Base-by-base conservation (phyloP, 78 protist species). In the Chrysochromulina parva region DNA sequence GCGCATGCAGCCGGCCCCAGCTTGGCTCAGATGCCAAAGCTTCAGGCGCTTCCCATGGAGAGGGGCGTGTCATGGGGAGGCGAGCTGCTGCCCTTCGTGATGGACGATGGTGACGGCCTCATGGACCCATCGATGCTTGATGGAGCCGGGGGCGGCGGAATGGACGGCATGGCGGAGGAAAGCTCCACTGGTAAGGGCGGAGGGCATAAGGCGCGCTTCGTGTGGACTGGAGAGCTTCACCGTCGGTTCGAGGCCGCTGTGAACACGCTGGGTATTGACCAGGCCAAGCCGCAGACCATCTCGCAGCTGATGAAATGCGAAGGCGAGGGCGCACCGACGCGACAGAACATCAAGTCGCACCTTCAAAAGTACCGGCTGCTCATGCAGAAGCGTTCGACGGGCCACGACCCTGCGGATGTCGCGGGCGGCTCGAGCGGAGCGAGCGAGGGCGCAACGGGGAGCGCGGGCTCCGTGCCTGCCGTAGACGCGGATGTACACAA, bases 201-300 rank as follows among this genome's bases (percentile, higher is more conserved):
- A 55, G 65, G 3, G n/a, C 88, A 57, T 14, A 82, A 82, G 69
- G 52, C 28, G 54, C 88, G 88, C 54, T 53, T 82, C 26, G 69
- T 57, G 55, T 82, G 88, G 88, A 82, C 88, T 0, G 88, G 50
- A 14, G 88, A 82, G 50, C 88, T 82, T 26, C 88, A 82, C 53
- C 48, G 69, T 14, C 48, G 69, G 24, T 82, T 82, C 71, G 88
- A 82, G 88, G 54, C 13, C 16, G 69, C 69, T 0, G 88, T 82
- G 71, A 82, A 57, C 55, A 26, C 50, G 19, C 71, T 82, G 11
- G 88, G 88, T 28, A 82, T 82, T 22, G 71, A 57, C 48, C 52
- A 53, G 50, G 88, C 88, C 28, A 53, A 82, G 69, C 88, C 88
- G 71, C 88, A 57, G 54, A 50, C 65, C 55, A 82, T 82, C 66